A percentile compares a stretch with the other conserved stretches of the same genome.
Evolutionary conservation across 305 asterid species (phyloP).

Genomic region (Solanum hybrid): DNA sequence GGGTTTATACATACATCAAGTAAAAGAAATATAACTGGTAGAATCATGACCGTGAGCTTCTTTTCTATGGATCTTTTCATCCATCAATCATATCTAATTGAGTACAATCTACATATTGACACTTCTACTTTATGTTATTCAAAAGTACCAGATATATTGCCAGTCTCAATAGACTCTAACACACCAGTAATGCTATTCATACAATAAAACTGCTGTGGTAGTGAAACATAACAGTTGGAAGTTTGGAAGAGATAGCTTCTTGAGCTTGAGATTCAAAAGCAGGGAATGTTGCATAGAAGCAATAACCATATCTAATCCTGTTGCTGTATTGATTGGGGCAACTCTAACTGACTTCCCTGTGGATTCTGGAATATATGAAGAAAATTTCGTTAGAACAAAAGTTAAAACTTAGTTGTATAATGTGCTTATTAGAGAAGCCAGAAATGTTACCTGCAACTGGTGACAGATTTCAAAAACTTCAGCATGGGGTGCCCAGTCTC

Average conservation of each 20-base stretch:
- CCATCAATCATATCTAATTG: not conserved
- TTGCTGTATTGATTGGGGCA: constrained; percentile 18
- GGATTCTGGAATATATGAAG: constrained; percentile 24
- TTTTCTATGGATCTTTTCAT: not conserved
- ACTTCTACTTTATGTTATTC: not conserved
- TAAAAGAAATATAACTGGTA: not conserved
- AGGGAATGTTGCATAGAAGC: not conserved
- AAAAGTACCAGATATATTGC: not conserved
- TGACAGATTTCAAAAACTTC: constrained; percentile 67
- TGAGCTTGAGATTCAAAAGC: not conserved
- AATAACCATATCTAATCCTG: constrained; percentile 20
- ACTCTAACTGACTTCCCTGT: constrained; percentile 15
- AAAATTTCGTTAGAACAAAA: not conserved
- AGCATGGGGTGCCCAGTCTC: constrained; percentile 82
- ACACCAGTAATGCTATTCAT: not conserved
- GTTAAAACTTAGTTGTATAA: constrained; percentile 6
- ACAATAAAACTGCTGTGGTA: not conserved
- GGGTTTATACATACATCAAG: not conserved
- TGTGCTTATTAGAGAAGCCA: constrained; percentile 1
- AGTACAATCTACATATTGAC: not conserved
- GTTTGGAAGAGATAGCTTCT: not conserved
- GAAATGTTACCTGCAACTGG: constrained; percentile 45
- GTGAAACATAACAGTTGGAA: not conserved
- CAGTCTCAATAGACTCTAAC: not conserved
- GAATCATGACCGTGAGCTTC: not conserved